Evolutionary conservation across 2,329 filamentous ascomycete species (phyloP).

Genomic region (Stachybotrys chlorohalonatus): DNA sequence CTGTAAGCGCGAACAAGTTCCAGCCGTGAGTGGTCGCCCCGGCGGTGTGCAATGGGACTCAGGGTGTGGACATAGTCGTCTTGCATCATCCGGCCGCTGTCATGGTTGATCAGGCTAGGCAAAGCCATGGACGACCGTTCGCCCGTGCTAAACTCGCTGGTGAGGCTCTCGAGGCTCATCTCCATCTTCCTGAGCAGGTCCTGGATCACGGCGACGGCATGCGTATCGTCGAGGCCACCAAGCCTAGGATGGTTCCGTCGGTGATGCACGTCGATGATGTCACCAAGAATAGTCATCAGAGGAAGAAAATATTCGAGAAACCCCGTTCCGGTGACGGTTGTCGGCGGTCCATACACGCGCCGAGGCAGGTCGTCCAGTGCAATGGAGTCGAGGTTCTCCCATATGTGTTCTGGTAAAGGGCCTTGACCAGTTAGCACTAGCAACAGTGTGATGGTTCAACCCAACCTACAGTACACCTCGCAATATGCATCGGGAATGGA

Average conservation of each 20-base stretch:
- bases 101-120: slow-evolving; percentile 1
- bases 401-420: slow-evolving; percentile 29
- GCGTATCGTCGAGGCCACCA: slow-evolving; percentile 22
- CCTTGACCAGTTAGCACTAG: slow-evolving; percentile 7
- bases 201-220: slow-evolving; percentile 23
- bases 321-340: slow-evolving; percentile 27
- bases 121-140: background rate
- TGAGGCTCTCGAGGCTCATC: slow-evolving; percentile 23
- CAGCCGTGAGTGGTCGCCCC: slow-evolving; percentile 18
- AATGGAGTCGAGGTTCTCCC: slow-evolving; percentile 28
- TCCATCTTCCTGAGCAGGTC: slow-evolving; percentile 28
- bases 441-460: no score
- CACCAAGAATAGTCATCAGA: slow-evolving; percentile 37
- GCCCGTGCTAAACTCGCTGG: slow-evolving; percentile 10
- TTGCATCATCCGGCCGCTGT: background rate
- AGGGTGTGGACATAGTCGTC: background rate
- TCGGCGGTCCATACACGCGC: slow-evolving; percentile 27
- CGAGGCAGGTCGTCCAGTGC: slow-evolving; percentile 19
- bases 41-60: slow-evolving; percentile 2
- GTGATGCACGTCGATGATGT: slow-evolving; percentile 39
- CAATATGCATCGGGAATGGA: slow-evolving; percentile 37
- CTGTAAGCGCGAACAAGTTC: slow-evolving; percentile 36
- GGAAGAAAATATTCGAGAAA: slow-evolving; percentile 43
- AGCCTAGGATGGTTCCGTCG: slow-evolving; percentile 32
- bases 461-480: slow-evolving; percentile 24